These are phyloP conservation scores for Plasmodium coatneyi DNA, from an alignment of 169 alveolate species.

Conservation along the genomic window DNA sequence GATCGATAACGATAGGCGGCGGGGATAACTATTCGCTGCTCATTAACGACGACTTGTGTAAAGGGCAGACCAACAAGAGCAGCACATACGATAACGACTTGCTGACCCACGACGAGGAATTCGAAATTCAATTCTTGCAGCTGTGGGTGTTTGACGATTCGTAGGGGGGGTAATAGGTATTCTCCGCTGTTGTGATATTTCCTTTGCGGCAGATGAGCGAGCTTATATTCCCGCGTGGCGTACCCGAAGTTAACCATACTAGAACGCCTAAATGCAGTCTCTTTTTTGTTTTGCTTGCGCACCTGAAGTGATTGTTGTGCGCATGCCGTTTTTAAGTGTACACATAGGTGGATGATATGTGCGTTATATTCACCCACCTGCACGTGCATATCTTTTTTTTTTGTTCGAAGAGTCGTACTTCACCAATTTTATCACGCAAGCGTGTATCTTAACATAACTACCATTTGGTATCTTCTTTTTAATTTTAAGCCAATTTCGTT, in stretches of 20 bases:
- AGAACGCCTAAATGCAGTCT: neutral
- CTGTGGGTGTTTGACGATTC: constrained; percentile 72
- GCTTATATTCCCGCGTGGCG: neutral
- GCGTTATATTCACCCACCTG: neutral
- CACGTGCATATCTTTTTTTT: constrained; percentile 10
- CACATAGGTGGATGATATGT: neutral
- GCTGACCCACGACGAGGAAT: constrained; percentile 67
- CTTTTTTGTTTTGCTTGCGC: constrained; percentile 29
- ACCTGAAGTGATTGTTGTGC: constrained; percentile 16
- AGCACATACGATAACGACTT: constrained; percentile 79
- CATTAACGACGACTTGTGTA: constrained; percentile 81
- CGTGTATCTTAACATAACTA: neutral
- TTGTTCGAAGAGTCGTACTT: neutral
- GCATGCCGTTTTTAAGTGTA: constrained; percentile 25
- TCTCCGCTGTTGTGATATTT: neutral
- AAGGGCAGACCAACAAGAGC: constrained; percentile 81
- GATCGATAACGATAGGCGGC: constrained; percentile 83
- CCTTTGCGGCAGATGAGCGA: neutral
- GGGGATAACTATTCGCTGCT: constrained; percentile 85
- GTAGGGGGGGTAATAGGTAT: neutral
- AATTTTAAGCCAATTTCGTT: neutral
- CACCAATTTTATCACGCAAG: neutral
- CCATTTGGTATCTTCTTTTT: neutral
- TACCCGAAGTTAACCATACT: neutral
- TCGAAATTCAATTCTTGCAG: constrained; percentile 74